A percentile compares a stretch with the other conserved stretches of the same genome.
phyloP scores from a whole-genome alignment of 345 rosid genomes.

The Gossypium longicalyx region DNA sequence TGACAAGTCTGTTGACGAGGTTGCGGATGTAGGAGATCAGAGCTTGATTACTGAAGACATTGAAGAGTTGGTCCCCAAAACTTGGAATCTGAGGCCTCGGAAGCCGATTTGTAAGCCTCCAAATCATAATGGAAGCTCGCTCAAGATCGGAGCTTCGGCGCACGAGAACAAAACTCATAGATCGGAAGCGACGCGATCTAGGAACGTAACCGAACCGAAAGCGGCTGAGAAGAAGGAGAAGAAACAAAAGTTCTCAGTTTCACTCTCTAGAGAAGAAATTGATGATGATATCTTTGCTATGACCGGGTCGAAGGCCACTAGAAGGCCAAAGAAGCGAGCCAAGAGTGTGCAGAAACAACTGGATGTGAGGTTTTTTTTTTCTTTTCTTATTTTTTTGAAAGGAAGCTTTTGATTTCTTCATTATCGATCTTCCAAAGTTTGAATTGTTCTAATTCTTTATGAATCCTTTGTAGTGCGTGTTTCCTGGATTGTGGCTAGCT shows the following conservation, averaged over 20 bases:
- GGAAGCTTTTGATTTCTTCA: background rate
- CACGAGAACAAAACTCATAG: conserved; percentile 28
- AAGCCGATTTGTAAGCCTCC: conserved; percentile 31
- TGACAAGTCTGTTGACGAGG: conserved; percentile 22
- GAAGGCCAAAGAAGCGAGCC: conserved; percentile 71
- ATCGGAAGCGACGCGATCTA: conserved; percentile 25
- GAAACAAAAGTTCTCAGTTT: conserved; percentile 49
- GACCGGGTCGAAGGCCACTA: conserved; percentile 67
- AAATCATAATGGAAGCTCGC: conserved; percentile 19
- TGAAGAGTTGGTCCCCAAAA: conserved; percentile 44
- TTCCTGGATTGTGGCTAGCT: conserved; percentile 75
- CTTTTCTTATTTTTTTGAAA: too few relatives aligned
- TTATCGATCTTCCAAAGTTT: background rate
- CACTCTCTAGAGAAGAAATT: conserved; percentile 60
- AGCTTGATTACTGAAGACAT: conserved; percentile 33
- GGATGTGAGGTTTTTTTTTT: conserved; percentile 34
- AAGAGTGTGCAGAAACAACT: conserved; percentile 64
- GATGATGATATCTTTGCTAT: conserved; percentile 63
- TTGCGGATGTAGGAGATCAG: conserved; percentile 34
- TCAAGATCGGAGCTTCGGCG: conserved; percentile 26
- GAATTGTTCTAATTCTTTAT: background rate
- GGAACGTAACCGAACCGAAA: conserved; percentile 30
- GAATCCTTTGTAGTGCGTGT: conserved; percentile 35
- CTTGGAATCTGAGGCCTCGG: conserved; percentile 78
- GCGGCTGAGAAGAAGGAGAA: conserved; percentile 37